Conservation (phyloP, 2,329 filamentous ascomycete genomes). For the Aspergillus sp. region DNA sequence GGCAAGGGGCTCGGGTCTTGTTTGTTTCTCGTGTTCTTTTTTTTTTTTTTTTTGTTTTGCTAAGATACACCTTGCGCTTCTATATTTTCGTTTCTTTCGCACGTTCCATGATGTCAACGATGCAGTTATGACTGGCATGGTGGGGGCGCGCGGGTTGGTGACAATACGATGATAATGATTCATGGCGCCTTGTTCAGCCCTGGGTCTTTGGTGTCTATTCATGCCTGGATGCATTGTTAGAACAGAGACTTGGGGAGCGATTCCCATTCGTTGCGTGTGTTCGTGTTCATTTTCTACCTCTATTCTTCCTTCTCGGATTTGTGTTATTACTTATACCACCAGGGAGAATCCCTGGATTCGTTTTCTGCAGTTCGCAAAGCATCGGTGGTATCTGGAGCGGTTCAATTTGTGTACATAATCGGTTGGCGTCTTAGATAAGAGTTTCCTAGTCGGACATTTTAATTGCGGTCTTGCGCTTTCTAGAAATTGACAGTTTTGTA, state of each 20-base stretch:
- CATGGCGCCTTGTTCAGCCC: conserved; percentile 10
- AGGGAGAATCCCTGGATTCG: conserved; percentile 17
- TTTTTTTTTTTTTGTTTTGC: conserved; percentile 3
- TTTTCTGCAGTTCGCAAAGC: conserved; percentile 9
- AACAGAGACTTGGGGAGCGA: conserved; percentile 6
- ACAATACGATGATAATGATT: conserved; percentile 17
- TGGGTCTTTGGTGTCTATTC: conserved; percentile 1
- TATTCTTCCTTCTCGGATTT: conserved; percentile 18
- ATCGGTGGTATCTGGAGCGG: conserved; percentile 3
- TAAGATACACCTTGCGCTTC: conserved; percentile 3
- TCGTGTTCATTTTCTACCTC: conserved; percentile 6
- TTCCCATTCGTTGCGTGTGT: conserved; percentile 16
- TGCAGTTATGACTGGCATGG: conserved; percentile 6
- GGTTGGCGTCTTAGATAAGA: not conserved
- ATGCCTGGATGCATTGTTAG: conserved; percentile 17
- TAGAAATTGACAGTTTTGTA: no score
- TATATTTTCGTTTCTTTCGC: conserved; percentile 3
- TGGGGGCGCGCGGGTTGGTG: conserved; percentile 6
- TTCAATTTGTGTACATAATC: conserved; percentile 17
- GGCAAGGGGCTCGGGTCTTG: conserved; percentile 8
- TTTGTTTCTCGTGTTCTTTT: conserved; percentile 3
- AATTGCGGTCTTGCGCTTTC: not conserved
- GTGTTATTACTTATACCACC: conserved; percentile 31
- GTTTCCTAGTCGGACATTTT: not conserved
- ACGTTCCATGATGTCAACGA: conserved; percentile 10